A percentile compares a stretch with the other conserved stretches of the same genome.
These are phyloP conservation scores for Collybiopsis luxurians DNA, from an alignment of 768 basidiomycete species.

Conservation along the genomic window DNA sequence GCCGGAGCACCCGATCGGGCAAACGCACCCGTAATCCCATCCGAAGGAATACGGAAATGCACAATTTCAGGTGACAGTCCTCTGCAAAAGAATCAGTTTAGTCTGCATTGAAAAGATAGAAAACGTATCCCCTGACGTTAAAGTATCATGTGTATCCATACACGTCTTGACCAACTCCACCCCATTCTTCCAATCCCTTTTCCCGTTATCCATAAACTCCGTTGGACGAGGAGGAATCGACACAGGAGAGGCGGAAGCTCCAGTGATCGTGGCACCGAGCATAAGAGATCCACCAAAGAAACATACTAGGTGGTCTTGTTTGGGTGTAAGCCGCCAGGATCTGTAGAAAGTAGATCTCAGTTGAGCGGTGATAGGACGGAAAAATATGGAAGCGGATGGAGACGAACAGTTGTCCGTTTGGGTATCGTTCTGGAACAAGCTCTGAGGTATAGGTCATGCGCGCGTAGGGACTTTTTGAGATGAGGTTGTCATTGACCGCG, in stretches of 20 bases:
- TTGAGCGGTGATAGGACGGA: not conserved
- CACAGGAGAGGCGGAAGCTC: constrained; percentile 48
- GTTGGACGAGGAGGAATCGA: constrained; percentile 66
- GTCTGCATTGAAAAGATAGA: not conserved
- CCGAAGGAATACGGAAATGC: constrained; percentile 70
- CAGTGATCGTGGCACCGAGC: constrained; percentile 77
- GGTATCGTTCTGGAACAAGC: constrained; percentile 56
- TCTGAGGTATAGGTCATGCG: constrained; percentile 80
- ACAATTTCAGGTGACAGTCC: constrained; percentile 89
- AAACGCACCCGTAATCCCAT: constrained; percentile 39
- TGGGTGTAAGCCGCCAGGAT: constrained; percentile 72
- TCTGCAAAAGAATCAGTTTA: constrained; percentile 31
- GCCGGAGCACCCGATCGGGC: constrained; percentile 36
- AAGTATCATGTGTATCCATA: constrained; percentile 79
- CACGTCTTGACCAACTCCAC: constrained; percentile 84
- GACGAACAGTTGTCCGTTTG: constrained; percentile 36
- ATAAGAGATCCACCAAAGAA: constrained; percentile 92
- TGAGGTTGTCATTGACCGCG: constrained; percentile 72
- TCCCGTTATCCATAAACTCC: constrained; percentile 58
- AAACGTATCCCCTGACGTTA: no score
- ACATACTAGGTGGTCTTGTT: constrained; percentile 96
- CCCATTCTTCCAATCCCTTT: constrained; percentile 81
- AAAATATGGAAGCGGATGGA: not conserved
- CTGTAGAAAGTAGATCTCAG: constrained; percentile 31
- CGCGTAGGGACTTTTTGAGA: constrained; percentile 58